Evolutionary conservation across 176 grass and related monocot species (phyloP).

Genomic region (Pharus latifolius): DNA sequence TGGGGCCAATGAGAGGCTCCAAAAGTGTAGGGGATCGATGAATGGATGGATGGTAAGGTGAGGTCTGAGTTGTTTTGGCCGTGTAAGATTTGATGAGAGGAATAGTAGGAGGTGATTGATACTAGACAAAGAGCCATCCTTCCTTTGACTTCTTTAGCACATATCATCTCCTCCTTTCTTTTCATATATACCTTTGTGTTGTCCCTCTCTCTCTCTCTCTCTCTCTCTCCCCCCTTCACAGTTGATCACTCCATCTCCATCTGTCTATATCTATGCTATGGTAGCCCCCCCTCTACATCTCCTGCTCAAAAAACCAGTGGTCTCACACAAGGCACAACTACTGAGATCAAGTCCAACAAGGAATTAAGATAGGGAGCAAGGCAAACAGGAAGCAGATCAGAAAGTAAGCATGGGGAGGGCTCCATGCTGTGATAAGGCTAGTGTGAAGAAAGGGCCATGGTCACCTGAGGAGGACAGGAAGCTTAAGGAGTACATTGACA

Average conservation of each 20-base stretch:
- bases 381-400: not conserved
- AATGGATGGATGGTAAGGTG: no score
- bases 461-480: no score
- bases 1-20: no score
- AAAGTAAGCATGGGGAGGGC: constrained; percentile 76
- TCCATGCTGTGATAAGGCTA: constrained; percentile 77
- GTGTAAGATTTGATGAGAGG: not conserved
- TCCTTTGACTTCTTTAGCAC: constrained; percentile 32
- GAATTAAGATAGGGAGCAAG: not conserved
- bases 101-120: constrained; percentile 14
- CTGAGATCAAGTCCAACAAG: constrained; percentile 13
- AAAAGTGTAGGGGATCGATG: no score
- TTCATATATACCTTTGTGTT: constrained; percentile 24
- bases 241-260: no score
- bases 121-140: constrained; percentile 11
- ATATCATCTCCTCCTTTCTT: constrained; percentile 14
- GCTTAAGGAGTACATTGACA: no score
- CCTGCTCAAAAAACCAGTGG: no score
- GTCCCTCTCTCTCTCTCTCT: not conserved
- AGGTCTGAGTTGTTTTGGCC: no score
- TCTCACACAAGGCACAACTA: not conserved
- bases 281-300: no score
- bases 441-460: no score
- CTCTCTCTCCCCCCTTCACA: no score
- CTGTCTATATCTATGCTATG: no score